phyloP scores from a whole-genome alignment of 495 filamentous ascomycete genomes.

The Hypoxylon crocopeplum region DNA sequence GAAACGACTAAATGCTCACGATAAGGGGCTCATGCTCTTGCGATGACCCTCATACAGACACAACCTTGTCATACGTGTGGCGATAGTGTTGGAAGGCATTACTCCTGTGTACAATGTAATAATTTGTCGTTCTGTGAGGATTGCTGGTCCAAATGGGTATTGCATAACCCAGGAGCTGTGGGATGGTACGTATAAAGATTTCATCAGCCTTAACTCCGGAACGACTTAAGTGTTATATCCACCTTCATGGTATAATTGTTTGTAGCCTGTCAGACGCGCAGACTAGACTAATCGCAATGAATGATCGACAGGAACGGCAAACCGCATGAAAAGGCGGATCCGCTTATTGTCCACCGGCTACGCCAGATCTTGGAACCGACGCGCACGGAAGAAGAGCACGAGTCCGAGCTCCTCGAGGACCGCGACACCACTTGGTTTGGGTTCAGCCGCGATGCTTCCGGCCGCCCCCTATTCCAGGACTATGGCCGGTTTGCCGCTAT shows the following conservation, averaged over 20 bases:
- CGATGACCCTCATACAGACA: slow-evolving; percentile 32
- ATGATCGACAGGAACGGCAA: slow-evolving; percentile 45
- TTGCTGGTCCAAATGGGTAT: slow-evolving; percentile 47
- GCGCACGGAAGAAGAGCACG: slow-evolving; percentile 38
- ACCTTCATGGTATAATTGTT: slow-evolving; percentile 1
- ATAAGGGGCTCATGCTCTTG: slow-evolving; percentile 14
- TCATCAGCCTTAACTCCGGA: not conserved
- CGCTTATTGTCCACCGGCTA: slow-evolving; percentile 36
- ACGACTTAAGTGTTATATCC: not conserved
- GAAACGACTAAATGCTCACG: slow-evolving; percentile 37
- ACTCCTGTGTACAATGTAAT: slow-evolving; percentile 47
- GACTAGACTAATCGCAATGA: slow-evolving; percentile 36
- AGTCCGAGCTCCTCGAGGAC: slow-evolving; percentile 44
- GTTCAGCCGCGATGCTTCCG: slow-evolving; percentile 42
- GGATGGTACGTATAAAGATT: slow-evolving; percentile 41
- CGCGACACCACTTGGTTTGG: slow-evolving; percentile 60
- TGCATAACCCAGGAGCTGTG: slow-evolving; percentile 43
- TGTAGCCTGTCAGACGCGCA: slow-evolving; percentile 32
- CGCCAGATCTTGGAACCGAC: slow-evolving; percentile 41
- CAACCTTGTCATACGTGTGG: slow-evolving; percentile 42
- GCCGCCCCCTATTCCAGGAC: slow-evolving; percentile 46
- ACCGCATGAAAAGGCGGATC: slow-evolving; percentile 44
- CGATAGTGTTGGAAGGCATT: slow-evolving; percentile 34
- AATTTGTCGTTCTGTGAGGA: slow-evolving; percentile 52
- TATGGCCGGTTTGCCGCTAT: slow-evolving; percentile 50